Percentiles rank a stretch among this genome's conserved stretches.
Evolutionary conservation across 192 early-diverging fungal genomes (phyloP).

Genomic region (Dissophora ornata): DNA sequence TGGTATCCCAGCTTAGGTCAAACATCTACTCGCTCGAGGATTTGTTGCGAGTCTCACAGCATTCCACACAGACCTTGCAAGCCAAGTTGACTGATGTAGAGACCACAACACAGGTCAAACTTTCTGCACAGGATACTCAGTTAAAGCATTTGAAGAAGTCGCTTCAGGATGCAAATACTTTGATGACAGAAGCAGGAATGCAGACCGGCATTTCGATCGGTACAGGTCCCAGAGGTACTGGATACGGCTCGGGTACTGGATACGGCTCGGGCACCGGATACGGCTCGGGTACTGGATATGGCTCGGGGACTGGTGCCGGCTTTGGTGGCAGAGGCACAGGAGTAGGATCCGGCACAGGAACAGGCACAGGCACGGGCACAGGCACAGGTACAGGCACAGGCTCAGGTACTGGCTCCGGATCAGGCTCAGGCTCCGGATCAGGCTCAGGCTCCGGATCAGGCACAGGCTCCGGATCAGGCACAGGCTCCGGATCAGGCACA

Average conservation of each 20-base stretch:
- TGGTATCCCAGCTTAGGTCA: conserved; percentile 71
- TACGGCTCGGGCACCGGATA: conserved; percentile 6
- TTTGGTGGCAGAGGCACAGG: conserved; percentile 12
- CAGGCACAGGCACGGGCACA: background rate
- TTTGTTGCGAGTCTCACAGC: conserved; percentile 75
- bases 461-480: background rate
- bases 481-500: background rate
- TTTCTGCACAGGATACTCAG: conserved; percentile 72
- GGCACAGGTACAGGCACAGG: background rate
- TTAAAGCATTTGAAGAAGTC: conserved; percentile 60
- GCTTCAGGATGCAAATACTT: conserved; percentile 39
- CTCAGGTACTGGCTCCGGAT: background rate
- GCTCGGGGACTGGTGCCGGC: conserved; percentile 9
- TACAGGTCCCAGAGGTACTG: conserved; percentile 23
- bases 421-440: background rate
- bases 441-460: too few species aligned
- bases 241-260: conserved; percentile 10
- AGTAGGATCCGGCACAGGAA: background rate
- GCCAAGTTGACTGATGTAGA: conserved; percentile 75
- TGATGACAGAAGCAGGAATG: conserved; percentile 42
- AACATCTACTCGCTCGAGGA: conserved; percentile 77
- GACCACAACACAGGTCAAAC: conserved; percentile 71
- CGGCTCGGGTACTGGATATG: conserved; percentile 11
- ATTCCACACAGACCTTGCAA: conserved; percentile 79
- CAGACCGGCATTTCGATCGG: conserved; percentile 43